A percentile compares a stretch with the other conserved stretches of the same genome.
These are phyloP conservation scores for Pseudocercospora macadamiae DNA, from an alignment of 2,329 filamentous ascomycete species.

Conservation along the genomic window DNA sequence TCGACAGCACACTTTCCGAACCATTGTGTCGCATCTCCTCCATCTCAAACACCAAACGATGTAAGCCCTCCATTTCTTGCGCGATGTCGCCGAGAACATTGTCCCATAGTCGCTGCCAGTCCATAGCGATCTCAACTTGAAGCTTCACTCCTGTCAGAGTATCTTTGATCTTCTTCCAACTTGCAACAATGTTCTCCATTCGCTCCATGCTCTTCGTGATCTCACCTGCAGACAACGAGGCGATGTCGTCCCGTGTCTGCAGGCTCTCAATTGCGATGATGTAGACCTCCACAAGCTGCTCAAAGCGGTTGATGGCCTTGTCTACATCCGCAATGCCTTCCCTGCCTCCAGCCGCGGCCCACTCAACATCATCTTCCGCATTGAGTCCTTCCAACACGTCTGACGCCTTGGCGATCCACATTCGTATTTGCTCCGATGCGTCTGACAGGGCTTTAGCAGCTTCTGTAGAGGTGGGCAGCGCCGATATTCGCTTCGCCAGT, in stretches of 20 bases:
- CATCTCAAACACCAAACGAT: constrained; percentile 91
- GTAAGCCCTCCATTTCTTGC: constrained; percentile 79
- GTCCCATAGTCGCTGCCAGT: constrained; percentile 98
- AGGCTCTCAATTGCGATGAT: constrained; percentile 91
- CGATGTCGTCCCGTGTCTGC: constrained; percentile 77
- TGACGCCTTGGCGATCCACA: constrained; percentile 90
- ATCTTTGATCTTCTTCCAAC: constrained; percentile 81
- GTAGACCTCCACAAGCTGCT: constrained; percentile 88
- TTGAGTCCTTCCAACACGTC: constrained; percentile 88
- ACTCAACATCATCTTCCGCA: constrained; percentile 96
- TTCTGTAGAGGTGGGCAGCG: constrained; percentile 81
- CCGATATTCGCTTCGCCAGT: constrained; percentile 78
- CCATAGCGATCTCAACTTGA: constrained; percentile 96
- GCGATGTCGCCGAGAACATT: constrained; percentile 91
- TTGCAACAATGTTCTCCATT: constrained; percentile 83
- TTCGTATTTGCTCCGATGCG: constrained; percentile 87
- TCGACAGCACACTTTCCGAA: constrained; percentile 63
- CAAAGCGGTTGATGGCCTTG: constrained; percentile 77
- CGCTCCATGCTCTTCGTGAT: constrained; percentile 76
- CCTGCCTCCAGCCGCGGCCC: constrained; percentile 85
- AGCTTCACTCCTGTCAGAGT: constrained; percentile 78
- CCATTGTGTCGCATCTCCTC: constrained; percentile 90
- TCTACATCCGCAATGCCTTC: constrained; percentile 74
- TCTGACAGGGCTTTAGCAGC: constrained; percentile 81
- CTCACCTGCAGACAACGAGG: constrained; percentile 69